phyloP scores from a whole-genome alignment of 306 rosid genomes.

The Adenanthera pavonina region DNA sequence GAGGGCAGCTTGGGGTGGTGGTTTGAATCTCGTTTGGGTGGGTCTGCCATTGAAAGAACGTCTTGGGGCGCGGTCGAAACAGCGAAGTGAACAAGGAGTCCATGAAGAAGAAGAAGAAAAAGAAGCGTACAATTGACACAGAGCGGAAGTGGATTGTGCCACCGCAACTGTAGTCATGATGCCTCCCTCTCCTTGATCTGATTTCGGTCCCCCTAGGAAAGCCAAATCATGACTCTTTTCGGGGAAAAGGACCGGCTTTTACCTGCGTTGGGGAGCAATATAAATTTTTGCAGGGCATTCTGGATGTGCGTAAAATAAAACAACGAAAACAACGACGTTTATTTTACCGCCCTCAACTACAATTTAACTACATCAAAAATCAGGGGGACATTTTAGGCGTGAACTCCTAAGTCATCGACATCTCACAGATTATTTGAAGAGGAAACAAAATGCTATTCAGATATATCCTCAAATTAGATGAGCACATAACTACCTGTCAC shows the following conservation, averaged over 20 bases:
- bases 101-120: background rate
- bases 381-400: too few species aligned
- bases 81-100: conserved; percentile 9
- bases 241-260: background rate
- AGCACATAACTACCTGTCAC: too few species aligned
- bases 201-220: background rate
- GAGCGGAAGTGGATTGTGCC: conserved; percentile 12
- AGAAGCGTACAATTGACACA: conserved; percentile 5
- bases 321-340: too few species aligned
- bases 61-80: conserved; percentile 4
- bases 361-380: too few species aligned
- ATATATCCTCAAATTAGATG: too few species aligned
- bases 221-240: conserved; percentile 17
- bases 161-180: background rate
- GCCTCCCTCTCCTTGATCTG: background rate
- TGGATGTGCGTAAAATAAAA: too few species aligned
- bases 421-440: too few species aligned
- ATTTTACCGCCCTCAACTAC: too few species aligned
- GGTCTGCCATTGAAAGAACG: conserved; percentile 34
- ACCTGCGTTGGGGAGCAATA: background rate
- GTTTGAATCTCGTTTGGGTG: conserved; percentile 32
- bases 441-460: too few species aligned
- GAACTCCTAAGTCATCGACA: too few species aligned
- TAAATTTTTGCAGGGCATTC: background rate
- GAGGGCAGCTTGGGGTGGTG: conserved; percentile 58